Evolutionary conservation across 2,329 filamentous ascomycete species (phyloP).

Genomic region (Ceratocystis huliohia): DNA sequence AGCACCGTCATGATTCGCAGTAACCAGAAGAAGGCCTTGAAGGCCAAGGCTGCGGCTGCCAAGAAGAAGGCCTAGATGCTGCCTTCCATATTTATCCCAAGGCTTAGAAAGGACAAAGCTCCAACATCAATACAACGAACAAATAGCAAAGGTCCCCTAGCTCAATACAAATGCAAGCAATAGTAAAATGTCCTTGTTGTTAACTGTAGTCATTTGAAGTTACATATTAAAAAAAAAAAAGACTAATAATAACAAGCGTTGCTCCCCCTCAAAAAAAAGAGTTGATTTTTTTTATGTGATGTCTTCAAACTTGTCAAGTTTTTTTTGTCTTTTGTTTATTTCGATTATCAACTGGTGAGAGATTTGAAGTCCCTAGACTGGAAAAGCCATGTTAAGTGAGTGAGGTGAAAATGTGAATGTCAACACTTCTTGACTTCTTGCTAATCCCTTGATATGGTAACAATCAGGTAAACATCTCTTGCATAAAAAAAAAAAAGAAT

Average conservation of each 20-base stretch:
- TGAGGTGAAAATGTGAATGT: neutral
- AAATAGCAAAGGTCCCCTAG: neutral
- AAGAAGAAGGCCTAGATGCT: conserved; percentile 69
- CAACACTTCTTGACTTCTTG: neutral
- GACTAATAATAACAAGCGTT: neutral
- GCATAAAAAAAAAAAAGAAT: neutral
- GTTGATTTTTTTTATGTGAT: conserved; percentile 2
- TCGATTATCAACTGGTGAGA: neutral
- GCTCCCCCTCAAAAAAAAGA: neutral
- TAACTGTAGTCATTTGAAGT: neutral
- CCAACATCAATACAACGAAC: neutral
- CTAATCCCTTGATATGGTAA: neutral
- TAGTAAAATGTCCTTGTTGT: no score
- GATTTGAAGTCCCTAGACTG: no score
- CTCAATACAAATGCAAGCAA: no score
- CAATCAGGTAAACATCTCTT: neutral
- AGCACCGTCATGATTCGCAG: conserved; percentile 97
- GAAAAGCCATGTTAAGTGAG: neutral
- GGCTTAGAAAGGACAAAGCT: no score
- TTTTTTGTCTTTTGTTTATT: conserved; percentile 11
- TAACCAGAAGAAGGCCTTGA: conserved; percentile 93
- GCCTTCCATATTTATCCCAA: neutral
- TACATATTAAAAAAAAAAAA: neutral
- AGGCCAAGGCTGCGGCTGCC: conserved; percentile 61
- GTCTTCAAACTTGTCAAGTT: conserved; percentile 7